Conservation (phyloP, 306 rosid genomes). For the cucumber (Cucumis sativus) region Cucumber_9930_V3 NC_026657.2:9325501-9326000, state of each 20-base stretch:
- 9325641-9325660: background rate
- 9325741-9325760: background rate
- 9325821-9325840: background rate
- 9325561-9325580: slow-evolving; percentile 40
- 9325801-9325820: background rate
- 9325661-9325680: background rate
- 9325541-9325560: slow-evolving; percentile 29
- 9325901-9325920: background rate
- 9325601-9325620: slow-evolving; percentile 20
- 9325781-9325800: background rate
- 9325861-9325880: background rate
- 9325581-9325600: slow-evolving; percentile 29
- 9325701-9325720: background rate
- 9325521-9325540: background rate
- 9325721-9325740: background rate
- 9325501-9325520: background rate
- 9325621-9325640: slow-evolving; percentile 14
- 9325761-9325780: background rate
- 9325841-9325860: background rate
- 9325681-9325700: background rate
- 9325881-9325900: background rate
- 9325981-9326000: background rate
- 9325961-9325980: background rate
- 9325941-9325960: background rate
- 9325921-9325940: background rate